These are phyloP conservation scores for Cicer arietinum DNA, from an alignment of 306 rosid species.

Conservation along the genomic window DNA sequence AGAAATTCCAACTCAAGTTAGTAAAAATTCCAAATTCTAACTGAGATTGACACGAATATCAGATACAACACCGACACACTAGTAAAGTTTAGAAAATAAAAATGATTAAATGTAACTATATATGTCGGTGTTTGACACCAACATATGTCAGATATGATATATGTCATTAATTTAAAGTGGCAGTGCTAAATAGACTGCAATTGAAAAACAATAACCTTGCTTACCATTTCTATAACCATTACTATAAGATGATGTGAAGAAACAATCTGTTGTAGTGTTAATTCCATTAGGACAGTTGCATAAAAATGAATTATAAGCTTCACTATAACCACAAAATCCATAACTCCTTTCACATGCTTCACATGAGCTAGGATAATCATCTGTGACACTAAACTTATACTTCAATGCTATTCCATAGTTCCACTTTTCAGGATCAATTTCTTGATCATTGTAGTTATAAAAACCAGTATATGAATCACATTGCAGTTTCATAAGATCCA, in stretches of 20 bases:
- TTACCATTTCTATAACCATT: constrained; percentile 62
- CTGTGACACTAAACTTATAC: constrained; percentile 73
- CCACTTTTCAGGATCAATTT: constrained; percentile 78
- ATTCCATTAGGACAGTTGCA: constrained; percentile 84
- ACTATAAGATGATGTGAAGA: constrained; percentile 55
- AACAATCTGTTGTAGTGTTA: constrained; percentile 70
- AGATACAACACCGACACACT: background rate
- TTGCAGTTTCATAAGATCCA: constrained; percentile 81
- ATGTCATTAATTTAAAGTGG: background rate
- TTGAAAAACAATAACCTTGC: background rate
- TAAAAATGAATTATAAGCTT: constrained; percentile 56
- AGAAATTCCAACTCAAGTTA: constrained; percentile 27
- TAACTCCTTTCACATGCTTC: constrained; percentile 65
- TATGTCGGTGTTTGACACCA: background rate
- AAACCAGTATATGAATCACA: constrained; percentile 82
- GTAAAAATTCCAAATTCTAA: background rate
- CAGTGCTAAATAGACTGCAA: background rate
- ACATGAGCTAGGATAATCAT: constrained; percentile 79
- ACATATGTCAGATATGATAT: background rate
- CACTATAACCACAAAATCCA: constrained; percentile 70
- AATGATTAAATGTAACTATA: background rate
- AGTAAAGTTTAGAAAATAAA: background rate
- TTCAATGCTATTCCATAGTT: constrained; percentile 81
- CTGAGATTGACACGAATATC: background rate
- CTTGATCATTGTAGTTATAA: constrained; percentile 70